Percentiles rank a stretch among this genome's conserved stretches.
phyloP scores from a whole-genome alignment of 2,329 filamentous ascomycete species.

The Lecanosticta acicola region DNA sequence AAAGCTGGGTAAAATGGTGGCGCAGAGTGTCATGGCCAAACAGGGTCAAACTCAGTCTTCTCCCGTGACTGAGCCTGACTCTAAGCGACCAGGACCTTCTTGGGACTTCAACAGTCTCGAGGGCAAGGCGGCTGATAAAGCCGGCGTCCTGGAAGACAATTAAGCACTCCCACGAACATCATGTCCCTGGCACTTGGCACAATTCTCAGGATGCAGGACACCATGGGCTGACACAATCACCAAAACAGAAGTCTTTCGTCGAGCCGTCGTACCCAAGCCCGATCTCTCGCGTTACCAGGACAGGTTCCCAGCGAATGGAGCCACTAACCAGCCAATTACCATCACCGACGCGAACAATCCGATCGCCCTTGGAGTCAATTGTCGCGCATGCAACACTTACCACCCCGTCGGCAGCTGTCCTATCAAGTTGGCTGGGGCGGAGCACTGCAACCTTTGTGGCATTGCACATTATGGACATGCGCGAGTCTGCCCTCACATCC shows the following conservation, averaged over 20 bases:
- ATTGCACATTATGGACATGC: slow-evolving; percentile 54
- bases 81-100: not conserved
- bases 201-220: not conserved
- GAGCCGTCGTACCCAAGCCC: slow-evolving; percentile 13
- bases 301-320: not conserved
- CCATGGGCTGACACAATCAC: slow-evolving; percentile 3
- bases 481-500: slow-evolving; percentile 57
- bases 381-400: slow-evolving; percentile 49
- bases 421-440: slow-evolving; percentile 53
- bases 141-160: not conserved
- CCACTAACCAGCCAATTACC: not conserved
- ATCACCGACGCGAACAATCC: not conserved
- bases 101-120: not conserved
- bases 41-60: not conserved
- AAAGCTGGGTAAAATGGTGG: not conserved
- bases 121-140: not conserved
- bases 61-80: not conserved
- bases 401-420: slow-evolving; percentile 57
- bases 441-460: slow-evolving; percentile 60
- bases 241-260: slow-evolving; percentile 17
- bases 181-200: not conserved
- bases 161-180: not conserved
- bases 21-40: not conserved
- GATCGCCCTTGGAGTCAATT: slow-evolving; percentile 36
- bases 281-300: not conserved